Percentiles rank a stretch among this genome's conserved stretches.
These are phyloP conservation scores for Cryptococcus sp. DNA, from an alignment of 1,284 basidiomycete species.

Conservation along the genomic window DNA sequence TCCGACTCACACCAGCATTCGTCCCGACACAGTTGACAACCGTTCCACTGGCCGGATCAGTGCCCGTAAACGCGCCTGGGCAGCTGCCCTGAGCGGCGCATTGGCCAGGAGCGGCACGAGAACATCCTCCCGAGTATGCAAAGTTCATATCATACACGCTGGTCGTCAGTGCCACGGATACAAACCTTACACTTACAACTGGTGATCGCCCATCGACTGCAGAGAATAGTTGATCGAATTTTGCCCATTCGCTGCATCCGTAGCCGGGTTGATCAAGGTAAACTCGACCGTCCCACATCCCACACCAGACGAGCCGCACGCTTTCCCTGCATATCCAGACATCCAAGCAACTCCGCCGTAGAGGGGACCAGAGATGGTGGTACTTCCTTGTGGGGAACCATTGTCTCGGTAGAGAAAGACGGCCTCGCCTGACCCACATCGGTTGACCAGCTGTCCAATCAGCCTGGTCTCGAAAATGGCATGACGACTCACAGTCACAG, in stretches of 20 bases:
- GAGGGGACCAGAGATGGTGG: slow-evolving; percentile 14
- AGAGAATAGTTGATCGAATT: slow-evolving; percentile 21
- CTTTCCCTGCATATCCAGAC: slow-evolving; percentile 6
- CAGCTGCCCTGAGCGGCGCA: slow-evolving; percentile 15
- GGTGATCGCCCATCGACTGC: slow-evolving; percentile 11
- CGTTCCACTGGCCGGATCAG: slow-evolving; percentile 12
- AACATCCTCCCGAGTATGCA: slow-evolving; percentile 11
- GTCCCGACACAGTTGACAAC: slow-evolving; percentile 11
- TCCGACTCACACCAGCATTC: slow-evolving; percentile 22
- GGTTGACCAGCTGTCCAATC: slow-evolving; percentile 17
- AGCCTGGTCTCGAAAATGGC: neutral
- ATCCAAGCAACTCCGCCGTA: slow-evolving; percentile 20
- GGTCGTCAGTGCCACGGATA: neutral
- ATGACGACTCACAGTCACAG: neutral
- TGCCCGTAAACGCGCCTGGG: slow-evolving; percentile 15
- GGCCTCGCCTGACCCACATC: slow-evolving; percentile 16
- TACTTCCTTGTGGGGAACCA: slow-evolving; percentile 1
- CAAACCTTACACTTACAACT: slow-evolving; percentile 8
- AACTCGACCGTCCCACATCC: slow-evolving; percentile 27
- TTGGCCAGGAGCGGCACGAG: slow-evolving; percentile 3
- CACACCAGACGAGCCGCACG: slow-evolving; percentile 15
- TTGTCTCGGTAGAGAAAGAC: slow-evolving; percentile 11
- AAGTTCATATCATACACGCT: slow-evolving; percentile 22
- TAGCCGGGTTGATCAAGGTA: slow-evolving; percentile 16
- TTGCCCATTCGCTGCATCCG: neutral